Percentiles rank a stretch among this genome's conserved stretches.
Conservation (phyloP, 352 stramenopile genomes). For the Phytophthora europaea region DNA sequence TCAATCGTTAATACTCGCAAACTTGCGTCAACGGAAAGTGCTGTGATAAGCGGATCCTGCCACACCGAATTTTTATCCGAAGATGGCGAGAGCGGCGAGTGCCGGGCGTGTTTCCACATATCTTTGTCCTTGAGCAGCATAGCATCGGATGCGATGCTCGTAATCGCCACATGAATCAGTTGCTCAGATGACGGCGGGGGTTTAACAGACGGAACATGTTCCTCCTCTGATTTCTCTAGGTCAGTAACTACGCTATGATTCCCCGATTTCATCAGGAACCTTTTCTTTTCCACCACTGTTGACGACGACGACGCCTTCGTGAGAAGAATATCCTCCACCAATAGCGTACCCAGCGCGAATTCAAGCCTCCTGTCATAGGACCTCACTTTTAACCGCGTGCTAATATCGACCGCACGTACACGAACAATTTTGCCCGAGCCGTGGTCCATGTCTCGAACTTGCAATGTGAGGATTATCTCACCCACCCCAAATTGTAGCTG, state of each 20-base stretch:
- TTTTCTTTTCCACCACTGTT: slow-evolving; percentile 47
- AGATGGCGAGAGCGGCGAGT: slow-evolving; percentile 44
- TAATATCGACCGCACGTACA: slow-evolving; percentile 67
- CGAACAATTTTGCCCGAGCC: slow-evolving; percentile 61
- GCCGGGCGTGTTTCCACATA: slow-evolving; percentile 57
- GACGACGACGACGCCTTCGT: slow-evolving; percentile 27
- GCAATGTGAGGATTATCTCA: slow-evolving; percentile 59
- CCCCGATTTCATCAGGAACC: slow-evolving; percentile 75
- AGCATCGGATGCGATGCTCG: slow-evolving; percentile 72
- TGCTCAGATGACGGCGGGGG: slow-evolving; percentile 48
- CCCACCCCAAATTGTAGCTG: slow-evolving; percentile 67
- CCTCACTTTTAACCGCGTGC: slow-evolving; percentile 66
- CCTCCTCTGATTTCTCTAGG: slow-evolving; percentile 21
- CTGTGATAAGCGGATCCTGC: slow-evolving; percentile 78
- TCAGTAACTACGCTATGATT: slow-evolving; percentile 45
- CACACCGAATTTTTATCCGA: slow-evolving; percentile 62
- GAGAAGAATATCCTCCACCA: slow-evolving; percentile 79
- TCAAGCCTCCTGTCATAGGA: slow-evolving; percentile 77
- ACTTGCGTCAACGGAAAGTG: slow-evolving; percentile 75
- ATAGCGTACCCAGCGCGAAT: slow-evolving; percentile 79
- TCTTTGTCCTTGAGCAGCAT: slow-evolving; percentile 65
- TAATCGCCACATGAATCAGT: slow-evolving; percentile 79
- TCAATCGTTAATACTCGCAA: slow-evolving; percentile 81
- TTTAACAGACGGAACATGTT: slow-evolving; percentile 5
- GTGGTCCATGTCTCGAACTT: slow-evolving; percentile 60